phyloP scores from a whole-genome alignment of 2,329 filamentous ascomycete species.

The Paraphaeosphaeria sporulosa region DNA sequence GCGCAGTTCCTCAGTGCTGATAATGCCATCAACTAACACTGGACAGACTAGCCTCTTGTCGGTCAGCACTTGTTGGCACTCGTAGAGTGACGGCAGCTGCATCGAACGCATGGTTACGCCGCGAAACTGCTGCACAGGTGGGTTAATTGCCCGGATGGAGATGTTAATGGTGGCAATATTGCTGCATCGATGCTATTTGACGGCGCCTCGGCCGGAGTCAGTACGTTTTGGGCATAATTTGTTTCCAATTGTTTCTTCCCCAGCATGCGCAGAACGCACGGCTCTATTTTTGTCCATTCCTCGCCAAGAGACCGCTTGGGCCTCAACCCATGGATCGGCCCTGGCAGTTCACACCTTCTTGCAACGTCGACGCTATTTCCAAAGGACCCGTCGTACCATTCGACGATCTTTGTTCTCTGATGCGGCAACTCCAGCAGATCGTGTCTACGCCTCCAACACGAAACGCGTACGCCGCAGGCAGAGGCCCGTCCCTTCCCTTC shows the following conservation, averaged over 20 bases:
- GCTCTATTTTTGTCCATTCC: constrained; percentile 35
- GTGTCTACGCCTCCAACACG: not conserved
- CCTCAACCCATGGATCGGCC: constrained; percentile 8
- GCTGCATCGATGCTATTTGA: constrained; percentile 20
- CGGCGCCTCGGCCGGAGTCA: not conserved
- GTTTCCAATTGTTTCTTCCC: constrained; percentile 27
- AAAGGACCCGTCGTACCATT: not conserved
- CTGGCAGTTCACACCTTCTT: constrained; percentile 18
- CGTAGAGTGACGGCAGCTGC: constrained; percentile 13
- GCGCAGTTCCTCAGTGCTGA: not conserved
- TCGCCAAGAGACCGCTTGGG: constrained; percentile 1
- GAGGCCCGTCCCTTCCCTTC: constrained; percentile 26
- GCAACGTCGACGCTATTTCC: not conserved
- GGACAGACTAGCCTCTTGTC: constrained; percentile 12
- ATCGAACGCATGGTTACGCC: constrained; percentile 16
- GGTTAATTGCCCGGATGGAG: constrained; percentile 10
- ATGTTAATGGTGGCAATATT: constrained; percentile 17
- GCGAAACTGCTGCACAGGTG: constrained; percentile 6
- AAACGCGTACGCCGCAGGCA: constrained; percentile 17
- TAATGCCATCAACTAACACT: not conserved
- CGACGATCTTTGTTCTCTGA: not conserved
- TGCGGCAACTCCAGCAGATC: not conserved
- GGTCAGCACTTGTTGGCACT: constrained; percentile 15
- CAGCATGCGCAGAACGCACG: constrained; percentile 19
- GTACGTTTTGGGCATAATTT: constrained; percentile 22